phyloP scores from a whole-genome alignment of 805 yeast genomes.

The Suhomyces sp. region DNA sequence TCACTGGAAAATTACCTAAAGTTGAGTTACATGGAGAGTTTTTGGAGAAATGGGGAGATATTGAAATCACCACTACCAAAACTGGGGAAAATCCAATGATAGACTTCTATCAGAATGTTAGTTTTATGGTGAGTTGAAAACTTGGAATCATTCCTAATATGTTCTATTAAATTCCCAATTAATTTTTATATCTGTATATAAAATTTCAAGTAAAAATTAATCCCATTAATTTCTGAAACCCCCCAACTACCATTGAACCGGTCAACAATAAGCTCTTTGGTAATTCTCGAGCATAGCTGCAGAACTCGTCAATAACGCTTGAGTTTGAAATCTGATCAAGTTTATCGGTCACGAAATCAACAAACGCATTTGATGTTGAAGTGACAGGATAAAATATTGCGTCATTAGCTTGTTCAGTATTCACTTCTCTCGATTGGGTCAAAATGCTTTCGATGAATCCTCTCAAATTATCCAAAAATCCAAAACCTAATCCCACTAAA shows the following conservation, averaged over 20 bases:
- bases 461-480: neutral
- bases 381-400: neutral
- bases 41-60: constrained; percentile 67
- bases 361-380: neutral
- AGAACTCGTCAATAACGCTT: neutral
- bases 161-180: constrained; percentile 1
- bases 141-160: neutral
- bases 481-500: constrained; percentile 9
- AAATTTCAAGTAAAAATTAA: neutral
- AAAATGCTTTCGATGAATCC: neutral
- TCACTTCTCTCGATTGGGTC: neutral
- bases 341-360: neutral
- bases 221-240: constrained; percentile 22
- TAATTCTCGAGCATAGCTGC: neutral
- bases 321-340: constrained; percentile 3
- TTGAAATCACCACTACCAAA: constrained; percentile 62
- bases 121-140: constrained; percentile 51
- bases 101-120: constrained; percentile 71
- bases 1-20: constrained; percentile 57
- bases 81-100: constrained; percentile 85
- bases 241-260: constrained; percentile 17
- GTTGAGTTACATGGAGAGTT: constrained; percentile 63
- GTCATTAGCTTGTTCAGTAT: neutral
- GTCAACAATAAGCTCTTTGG: constrained; percentile 4
- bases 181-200: constrained; percentile 3